A percentile compares a stretch with the other conserved stretches of the same genome.
Evolutionary conservation across 805 yeast genomes (phyloP).

Genomic region (Saccharomycopsis olivae): DNA sequence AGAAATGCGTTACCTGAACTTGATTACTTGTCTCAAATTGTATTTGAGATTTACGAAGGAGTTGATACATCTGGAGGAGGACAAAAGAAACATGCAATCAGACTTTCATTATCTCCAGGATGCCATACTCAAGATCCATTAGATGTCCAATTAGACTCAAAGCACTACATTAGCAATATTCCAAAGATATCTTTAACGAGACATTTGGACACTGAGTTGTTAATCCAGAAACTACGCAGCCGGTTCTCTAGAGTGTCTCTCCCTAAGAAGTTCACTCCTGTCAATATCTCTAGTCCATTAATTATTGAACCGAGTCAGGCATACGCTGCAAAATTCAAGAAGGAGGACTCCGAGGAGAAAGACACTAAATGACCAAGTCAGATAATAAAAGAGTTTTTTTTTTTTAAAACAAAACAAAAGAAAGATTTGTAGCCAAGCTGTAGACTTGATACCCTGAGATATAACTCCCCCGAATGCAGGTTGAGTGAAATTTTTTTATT

Average conservation of each 20-base stretch:
- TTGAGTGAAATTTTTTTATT: no score
- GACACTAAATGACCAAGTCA: no score
- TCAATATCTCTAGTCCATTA: constrained; percentile 68
- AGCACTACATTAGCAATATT: constrained; percentile 93
- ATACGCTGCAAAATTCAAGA: no score
- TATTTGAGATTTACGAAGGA: constrained; percentile 84
- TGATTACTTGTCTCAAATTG: constrained; percentile 89
- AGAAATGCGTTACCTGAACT: constrained; percentile 93
- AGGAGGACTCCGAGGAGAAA: no score
- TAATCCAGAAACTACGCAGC: constrained; percentile 67
- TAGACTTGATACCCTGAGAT: no score
- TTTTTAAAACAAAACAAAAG: no score
- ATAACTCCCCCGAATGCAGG: no score
- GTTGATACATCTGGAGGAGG: constrained; percentile 39
- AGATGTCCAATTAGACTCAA: constrained; percentile 91
- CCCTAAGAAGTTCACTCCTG: constrained; percentile 88
- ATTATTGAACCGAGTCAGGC: no score
- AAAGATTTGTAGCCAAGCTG: no score
- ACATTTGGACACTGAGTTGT: constrained; percentile 86
- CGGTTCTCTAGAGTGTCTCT: constrained; percentile 79
- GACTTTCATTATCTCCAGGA: constrained; percentile 92
- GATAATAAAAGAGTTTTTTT: no score
- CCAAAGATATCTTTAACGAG: constrained; percentile 84
- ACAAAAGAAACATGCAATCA: constrained; percentile 76
- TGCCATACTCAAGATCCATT: constrained; percentile 97